Conservation (phyloP, 192 early-diverging fungal species). For the Backusella tarrabulga region DNA sequence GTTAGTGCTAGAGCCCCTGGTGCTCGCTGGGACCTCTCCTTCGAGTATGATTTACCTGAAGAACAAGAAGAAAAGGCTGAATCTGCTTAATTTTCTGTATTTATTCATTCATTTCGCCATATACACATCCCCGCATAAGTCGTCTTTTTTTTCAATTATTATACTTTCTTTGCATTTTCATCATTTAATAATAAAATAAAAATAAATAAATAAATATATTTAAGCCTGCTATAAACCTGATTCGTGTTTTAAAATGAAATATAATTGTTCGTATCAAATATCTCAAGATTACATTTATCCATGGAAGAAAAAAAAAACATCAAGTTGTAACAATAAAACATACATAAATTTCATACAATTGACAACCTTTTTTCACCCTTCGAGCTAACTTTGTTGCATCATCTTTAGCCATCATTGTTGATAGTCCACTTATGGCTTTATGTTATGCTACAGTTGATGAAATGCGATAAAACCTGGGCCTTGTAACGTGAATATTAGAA, state of each 20-base stretch:
- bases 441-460: too few relatives aligned
- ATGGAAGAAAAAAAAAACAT: too few relatives aligned
- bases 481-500: too few relatives aligned
- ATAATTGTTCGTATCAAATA: too few relatives aligned
- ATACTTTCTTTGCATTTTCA: not conserved
- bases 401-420: too few relatives aligned
- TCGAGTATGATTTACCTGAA: slow-evolving; percentile 52
- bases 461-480: too few relatives aligned
- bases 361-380: too few relatives aligned
- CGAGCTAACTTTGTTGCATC: too few relatives aligned
- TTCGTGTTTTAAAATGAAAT: not conserved
- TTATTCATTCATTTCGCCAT: not conserved
- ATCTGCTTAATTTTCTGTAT: not conserved
- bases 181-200: slow-evolving; percentile 2
- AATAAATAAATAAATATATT: not conserved
- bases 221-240: not conserved
- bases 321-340: too few relatives aligned
- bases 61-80: slow-evolving; percentile 15
- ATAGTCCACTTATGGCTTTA: too few relatives aligned
- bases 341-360: too few relatives aligned
- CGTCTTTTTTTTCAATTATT: not conserved
- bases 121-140: not conserved
- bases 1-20: slow-evolving; percentile 65
- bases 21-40: slow-evolving; percentile 72
- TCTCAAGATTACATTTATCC: too few relatives aligned